Evolutionary conservation across 2,329 filamentous ascomycete species (phyloP).

Genomic region (Paecilomyces niveus): DNA sequence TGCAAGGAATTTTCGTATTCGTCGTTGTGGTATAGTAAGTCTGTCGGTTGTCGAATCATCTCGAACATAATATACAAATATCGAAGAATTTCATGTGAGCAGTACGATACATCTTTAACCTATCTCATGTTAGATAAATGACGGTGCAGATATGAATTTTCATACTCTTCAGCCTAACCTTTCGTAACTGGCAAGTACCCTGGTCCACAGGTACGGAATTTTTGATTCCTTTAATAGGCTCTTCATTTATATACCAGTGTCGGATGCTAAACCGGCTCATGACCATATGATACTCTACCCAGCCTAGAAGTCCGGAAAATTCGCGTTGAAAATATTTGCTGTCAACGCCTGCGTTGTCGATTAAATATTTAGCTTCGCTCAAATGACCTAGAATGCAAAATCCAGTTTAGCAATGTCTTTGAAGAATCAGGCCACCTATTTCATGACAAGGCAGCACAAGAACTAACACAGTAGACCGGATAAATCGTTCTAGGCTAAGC

Average conservation of each 20-base stretch:
- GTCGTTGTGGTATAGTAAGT: slow-evolving; percentile 2
- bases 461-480: background rate
- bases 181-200: slow-evolving; percentile 3
- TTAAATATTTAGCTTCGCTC: too few species aligned
- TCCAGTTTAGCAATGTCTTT: slow-evolving; percentile 1
- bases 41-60: slow-evolving; percentile 3
- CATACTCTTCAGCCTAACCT: background rate
- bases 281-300: slow-evolving; percentile 5
- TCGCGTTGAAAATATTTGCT: background rate
- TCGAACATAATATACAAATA: slow-evolving; percentile 4
- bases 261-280: slow-evolving; percentile 4
- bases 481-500: background rate
- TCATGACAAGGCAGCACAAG: slow-evolving; percentile 1
- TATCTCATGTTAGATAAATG: slow-evolving; percentile 1
- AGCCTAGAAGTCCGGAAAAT: slow-evolving; percentile 4
- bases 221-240: slow-evolving; percentile 3
- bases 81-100: slow-evolving; percentile 4
- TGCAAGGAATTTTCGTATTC: slow-evolving; percentile 4
- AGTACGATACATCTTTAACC: slow-evolving; percentile 4
- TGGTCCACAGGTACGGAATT: slow-evolving; percentile 4
- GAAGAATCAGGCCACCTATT: background rate
- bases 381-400: background rate
- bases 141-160: background rate
- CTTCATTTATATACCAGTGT: slow-evolving; percentile 3
- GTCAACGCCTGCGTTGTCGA: too few species aligned